These are phyloP conservation scores for Gossypium australe DNA, from an alignment of 345 rosid species.

Conservation along the genomic window DNA sequence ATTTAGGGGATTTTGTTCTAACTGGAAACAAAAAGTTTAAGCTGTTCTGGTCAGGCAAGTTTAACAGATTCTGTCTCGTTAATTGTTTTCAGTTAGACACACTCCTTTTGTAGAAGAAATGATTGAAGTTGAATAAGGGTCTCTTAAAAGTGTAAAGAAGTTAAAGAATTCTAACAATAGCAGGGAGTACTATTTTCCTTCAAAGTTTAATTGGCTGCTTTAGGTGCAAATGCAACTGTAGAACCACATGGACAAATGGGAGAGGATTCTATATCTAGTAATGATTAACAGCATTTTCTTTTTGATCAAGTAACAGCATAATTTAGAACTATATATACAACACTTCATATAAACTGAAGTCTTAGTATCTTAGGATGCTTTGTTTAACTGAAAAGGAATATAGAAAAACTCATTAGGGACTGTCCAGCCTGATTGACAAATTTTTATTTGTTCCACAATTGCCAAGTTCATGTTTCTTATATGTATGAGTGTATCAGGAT, in stretches of 20 bases:
- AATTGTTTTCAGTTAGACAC: not conserved
- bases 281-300: not conserved
- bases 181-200: not conserved
- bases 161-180: not conserved
- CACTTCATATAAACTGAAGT: not conserved
- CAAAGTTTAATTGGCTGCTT: not conserved
- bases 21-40: not conserved
- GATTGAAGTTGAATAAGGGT: not conserved
- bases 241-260: not conserved
- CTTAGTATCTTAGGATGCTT: not conserved
- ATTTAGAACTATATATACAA: not conserved
- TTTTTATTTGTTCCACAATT: not conserved
- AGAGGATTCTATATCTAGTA: not conserved
- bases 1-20: not conserved
- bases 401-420: not conserved
- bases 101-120: not conserved
- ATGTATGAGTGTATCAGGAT: constrained; percentile 45
- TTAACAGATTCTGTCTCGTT: not conserved
- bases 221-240: not conserved
- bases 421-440: not conserved
- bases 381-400: not conserved
- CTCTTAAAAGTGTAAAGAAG: not conserved
- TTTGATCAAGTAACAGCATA: not conserved
- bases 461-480: constrained; percentile 2
- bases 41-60: not conserved